Evolutionary conservation across 1,284 basidiomycete genomes (phyloP).

Genomic region (Mycena sp.): DNA sequence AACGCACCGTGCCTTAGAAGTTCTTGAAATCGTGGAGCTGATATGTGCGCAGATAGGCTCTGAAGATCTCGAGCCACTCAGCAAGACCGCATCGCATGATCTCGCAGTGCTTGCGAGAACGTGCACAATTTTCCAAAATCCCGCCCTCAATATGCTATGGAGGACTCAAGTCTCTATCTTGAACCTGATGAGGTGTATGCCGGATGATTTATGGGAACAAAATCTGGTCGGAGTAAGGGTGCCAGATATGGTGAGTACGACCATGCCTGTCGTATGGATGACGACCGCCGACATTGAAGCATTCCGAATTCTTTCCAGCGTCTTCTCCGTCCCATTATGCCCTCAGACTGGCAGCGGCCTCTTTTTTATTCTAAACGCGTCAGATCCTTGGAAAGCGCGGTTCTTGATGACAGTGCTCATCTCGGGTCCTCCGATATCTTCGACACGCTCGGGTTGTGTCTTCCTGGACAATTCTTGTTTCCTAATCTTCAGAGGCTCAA

Average conservation of each 20-base stretch:
- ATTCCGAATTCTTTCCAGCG: background rate
- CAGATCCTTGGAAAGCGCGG: background rate
- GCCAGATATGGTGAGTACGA: background rate
- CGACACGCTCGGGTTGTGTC: background rate
- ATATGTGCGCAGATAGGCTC: background rate
- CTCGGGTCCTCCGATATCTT: background rate
- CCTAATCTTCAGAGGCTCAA: background rate
- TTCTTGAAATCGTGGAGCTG: background rate
- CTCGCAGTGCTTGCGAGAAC: background rate
- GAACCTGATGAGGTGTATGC: background rate
- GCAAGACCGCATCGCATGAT: background rate
- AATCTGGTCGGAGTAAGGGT: too few relatives aligned
- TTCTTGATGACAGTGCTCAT: too few relatives aligned
- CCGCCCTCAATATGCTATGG: background rate
- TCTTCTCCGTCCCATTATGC: background rate
- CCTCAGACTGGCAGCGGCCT: background rate
- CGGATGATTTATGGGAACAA: background rate
- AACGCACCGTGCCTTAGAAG: background rate
- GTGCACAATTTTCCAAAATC: background rate
- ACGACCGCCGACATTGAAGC: too few relatives aligned
- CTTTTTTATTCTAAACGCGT: slow-evolving; percentile 2
- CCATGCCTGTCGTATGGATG: background rate
- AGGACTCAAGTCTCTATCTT: background rate
- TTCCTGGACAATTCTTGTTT: background rate
- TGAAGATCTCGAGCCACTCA: background rate